phyloP scores from a whole-genome alignment of 2,329 filamentous ascomycete species.

The Fusarium acutatum region DNA sequence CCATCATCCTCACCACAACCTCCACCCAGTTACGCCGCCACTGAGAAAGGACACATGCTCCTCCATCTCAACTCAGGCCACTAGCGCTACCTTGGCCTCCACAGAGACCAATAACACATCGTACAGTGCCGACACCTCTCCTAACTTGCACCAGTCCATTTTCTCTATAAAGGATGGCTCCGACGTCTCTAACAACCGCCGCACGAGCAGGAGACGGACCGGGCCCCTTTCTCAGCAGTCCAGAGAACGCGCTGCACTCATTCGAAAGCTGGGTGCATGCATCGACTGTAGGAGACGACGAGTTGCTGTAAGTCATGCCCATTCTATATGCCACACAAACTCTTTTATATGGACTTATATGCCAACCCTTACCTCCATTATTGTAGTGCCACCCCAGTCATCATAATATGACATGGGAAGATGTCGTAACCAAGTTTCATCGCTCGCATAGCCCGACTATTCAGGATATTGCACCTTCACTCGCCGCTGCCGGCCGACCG shows the following conservation, averaged over 20 bases:
- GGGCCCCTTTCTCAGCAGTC: slow-evolving; percentile 67
- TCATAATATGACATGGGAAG: slow-evolving; percentile 69
- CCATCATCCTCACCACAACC: slow-evolving; percentile 40
- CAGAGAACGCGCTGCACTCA: slow-evolving; percentile 66
- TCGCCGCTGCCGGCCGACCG: slow-evolving; percentile 52
- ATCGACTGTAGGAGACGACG: slow-evolving; percentile 63
- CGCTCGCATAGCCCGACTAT: slow-evolving; percentile 61
- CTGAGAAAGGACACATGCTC: slow-evolving; percentile 61
- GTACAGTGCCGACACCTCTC: slow-evolving; percentile 63
- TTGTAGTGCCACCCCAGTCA: slow-evolving; percentile 66
- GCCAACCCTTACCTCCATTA: slow-evolving; percentile 23
- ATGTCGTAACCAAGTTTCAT: slow-evolving; percentile 63
- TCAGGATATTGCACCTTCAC: slow-evolving; percentile 57
- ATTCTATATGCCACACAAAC: background rate
- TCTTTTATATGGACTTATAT: slow-evolving; percentile 14
- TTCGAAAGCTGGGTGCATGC: slow-evolving; percentile 67
- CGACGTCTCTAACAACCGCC: slow-evolving; percentile 62
- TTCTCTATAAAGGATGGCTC: slow-evolving; percentile 65
- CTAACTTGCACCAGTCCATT: slow-evolving; percentile 59
- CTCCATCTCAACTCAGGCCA: slow-evolving; percentile 62
- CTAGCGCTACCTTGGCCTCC: slow-evolving; percentile 53
- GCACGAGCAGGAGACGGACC: slow-evolving; percentile 66
- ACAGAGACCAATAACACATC: slow-evolving; percentile 59
- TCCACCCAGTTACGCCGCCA: slow-evolving; percentile 45
- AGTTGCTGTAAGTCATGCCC: slow-evolving; percentile 62